Evolutionary conservation across 208 protist species (phyloP).

Genomic region (Leishmania tarentolae): DNA sequence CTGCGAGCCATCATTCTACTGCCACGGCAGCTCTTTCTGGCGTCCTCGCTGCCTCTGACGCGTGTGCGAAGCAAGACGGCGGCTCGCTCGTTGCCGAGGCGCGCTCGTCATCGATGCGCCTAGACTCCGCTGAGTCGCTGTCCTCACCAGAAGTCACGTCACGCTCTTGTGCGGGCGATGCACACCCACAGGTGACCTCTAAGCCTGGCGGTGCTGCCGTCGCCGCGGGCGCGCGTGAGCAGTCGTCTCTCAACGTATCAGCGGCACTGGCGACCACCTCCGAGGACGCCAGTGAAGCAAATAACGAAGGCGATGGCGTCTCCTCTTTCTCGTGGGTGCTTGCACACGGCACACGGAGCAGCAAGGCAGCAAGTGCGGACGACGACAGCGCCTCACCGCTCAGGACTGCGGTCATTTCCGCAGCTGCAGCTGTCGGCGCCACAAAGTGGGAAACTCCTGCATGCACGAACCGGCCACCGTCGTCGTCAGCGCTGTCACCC

Average conservation of each 20-base stretch:
- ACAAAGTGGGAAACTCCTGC: not conserved
- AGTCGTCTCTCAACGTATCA: not conserved
- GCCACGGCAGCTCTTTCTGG: not conserved
- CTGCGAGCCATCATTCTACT: not conserved
- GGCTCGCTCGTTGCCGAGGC: not conserved
- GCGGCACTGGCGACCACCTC: not conserved
- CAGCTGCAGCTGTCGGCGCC: not conserved
- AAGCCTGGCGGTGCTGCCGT: not conserved
- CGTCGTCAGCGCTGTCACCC: not conserved
- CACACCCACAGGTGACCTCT: not conserved
- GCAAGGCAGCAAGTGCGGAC: not conserved
- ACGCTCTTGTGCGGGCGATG: not conserved
- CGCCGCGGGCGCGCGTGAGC: not conserved
- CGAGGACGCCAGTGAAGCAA: not conserved
- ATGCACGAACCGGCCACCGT: not conserved
- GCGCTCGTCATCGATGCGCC: slow-evolving; percentile 1
- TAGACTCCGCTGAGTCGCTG: not conserved
- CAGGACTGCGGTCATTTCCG: not conserved
- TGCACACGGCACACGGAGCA: slow-evolving; percentile 5
- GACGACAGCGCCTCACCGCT: not conserved
- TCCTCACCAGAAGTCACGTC: not conserved
- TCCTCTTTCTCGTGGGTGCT: slow-evolving; percentile 4
- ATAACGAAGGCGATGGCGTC: not conserved
- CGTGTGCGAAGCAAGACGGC: not conserved
- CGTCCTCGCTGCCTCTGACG: not conserved